Base-by-base conservation (phyloP, 352 stramenopile genomes). In the Phytophthora macrochlamydospora region DNA sequence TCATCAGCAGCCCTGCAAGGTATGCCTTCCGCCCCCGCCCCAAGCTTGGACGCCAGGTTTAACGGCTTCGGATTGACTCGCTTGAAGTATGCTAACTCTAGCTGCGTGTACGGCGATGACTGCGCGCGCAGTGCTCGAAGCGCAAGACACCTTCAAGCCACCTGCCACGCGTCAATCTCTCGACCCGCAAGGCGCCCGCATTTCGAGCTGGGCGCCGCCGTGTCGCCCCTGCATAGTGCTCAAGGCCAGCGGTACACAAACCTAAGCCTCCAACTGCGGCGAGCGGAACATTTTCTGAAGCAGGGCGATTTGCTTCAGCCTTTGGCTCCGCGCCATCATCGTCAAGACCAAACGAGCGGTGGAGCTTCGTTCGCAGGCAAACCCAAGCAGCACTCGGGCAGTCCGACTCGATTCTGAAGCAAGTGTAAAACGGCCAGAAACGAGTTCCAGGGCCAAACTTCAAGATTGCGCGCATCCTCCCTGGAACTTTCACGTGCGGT, bases 21-120 rank as follows among this genome's bases (percentile, higher is more conserved):
- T 24, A 24, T 24, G 18, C 18, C 18, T 24, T 24, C 18, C n/a
- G n/a, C n/a, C n/a, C n/a, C 18, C 18, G 18, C 18, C 18, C 0
- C 18, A 24, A 24, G 18, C 29, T 49, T 49, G 46, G 24, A 51
- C 14, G 45, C n/a, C 45, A 62, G 33, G 60, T 62, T 73, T 62
- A 67, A 68, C 62, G 42, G 29, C 35, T 14, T n/a, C 49, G 2
- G 35, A 24, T 14, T 51, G 51, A 8, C 28, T 43, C 14, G n/a
- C 40, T 44, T 65, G 60, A 53, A 69, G 60, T 58, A 65, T 9
- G 45, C 12, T 31, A 18, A 35, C 6, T 3, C 7, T 29, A 38
- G 45, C 53, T 79, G 67, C 63, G 71, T 76, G 62, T 76, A 67
- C 59, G 54, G 29, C 38, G 71, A 79, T 79, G 59, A 67, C 71